phyloP scores from a whole-genome alignment of 768 basidiomycete genomes.

The Lenzites betulinus region DNA sequence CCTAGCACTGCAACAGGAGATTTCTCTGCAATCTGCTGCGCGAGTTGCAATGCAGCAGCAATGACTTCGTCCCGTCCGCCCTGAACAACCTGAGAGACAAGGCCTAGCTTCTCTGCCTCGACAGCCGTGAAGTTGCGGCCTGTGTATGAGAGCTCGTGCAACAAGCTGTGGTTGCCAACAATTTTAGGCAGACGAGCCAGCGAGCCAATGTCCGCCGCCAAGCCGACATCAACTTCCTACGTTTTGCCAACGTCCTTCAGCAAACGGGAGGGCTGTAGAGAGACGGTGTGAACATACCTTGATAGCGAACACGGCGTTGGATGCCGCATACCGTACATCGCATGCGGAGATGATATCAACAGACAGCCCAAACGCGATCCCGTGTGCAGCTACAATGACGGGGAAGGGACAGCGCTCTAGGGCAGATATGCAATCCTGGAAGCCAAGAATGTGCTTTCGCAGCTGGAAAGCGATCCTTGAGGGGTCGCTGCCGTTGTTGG shows the following conservation, averaged over 20 bases:
- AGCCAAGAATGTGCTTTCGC: constrained; percentile 50
- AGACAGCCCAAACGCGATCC: constrained; percentile 72
- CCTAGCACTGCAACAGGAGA: constrained; percentile 78
- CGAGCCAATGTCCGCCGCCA: constrained; percentile 88
- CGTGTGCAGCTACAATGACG: constrained; percentile 82
- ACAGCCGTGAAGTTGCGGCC: constrained; percentile 66
- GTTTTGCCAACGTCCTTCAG: background rate
- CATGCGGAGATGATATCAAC: constrained; percentile 76
- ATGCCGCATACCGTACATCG: constrained; percentile 77
- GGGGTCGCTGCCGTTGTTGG: constrained; percentile 43
- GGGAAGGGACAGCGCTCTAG: constrained; percentile 74
- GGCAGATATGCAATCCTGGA: constrained; percentile 72
- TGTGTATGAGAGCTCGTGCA: constrained; percentile 77
- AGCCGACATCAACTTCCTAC: constrained; percentile 84
- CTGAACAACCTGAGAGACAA: constrained; percentile 70
- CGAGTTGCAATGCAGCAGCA: constrained; percentile 64
- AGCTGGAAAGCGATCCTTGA: constrained; percentile 54
- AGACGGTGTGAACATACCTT: constrained; percentile 48
- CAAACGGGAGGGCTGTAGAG: background rate
- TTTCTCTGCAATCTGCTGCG: constrained; percentile 66
- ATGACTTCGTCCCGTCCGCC: constrained; percentile 71
- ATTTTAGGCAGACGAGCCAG: constrained; percentile 81
- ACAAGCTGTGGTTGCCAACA: constrained; percentile 69
- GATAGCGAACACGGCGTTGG: constrained; percentile 65
- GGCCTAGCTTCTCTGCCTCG: constrained; percentile 69